Conservation (phyloP, 805 yeast species). For the Zygotorulaspora chibaensis region DNA sequence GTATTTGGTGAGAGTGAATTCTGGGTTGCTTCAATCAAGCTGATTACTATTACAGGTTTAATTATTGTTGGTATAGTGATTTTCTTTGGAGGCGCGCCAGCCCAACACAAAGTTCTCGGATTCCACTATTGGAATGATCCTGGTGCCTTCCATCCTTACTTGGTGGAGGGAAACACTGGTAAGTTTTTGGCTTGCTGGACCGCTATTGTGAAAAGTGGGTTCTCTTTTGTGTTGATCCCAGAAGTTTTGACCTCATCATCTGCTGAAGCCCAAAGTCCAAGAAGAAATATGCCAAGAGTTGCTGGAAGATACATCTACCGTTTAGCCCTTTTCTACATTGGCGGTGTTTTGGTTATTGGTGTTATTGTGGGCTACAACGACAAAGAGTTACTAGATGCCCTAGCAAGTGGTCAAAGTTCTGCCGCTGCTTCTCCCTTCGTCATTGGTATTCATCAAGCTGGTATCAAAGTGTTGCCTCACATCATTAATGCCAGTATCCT, state of each 20-base stretch:
- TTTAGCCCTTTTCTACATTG: conserved; percentile 49
- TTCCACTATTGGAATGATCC: conserved; percentile 59
- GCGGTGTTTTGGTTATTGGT: conserved; percentile 51
- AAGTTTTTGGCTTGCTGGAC: conserved; percentile 50
- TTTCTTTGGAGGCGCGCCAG: conserved; percentile 65
- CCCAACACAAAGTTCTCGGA: conserved; percentile 44
- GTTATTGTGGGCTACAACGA: conserved; percentile 45
- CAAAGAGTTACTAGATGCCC: conserved; percentile 32
- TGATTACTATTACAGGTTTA: conserved; percentile 58
- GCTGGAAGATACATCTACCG: conserved; percentile 50
- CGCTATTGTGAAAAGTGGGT: conserved; percentile 32
- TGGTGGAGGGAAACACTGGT: conserved; percentile 40
- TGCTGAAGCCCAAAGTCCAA: conserved; percentile 45
- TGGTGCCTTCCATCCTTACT: conserved; percentile 41
- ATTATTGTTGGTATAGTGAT: conserved; percentile 53
- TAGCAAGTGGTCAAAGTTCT: conserved; percentile 35
- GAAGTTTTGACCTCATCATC: conserved; percentile 31
- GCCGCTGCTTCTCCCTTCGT: conserved; percentile 44
- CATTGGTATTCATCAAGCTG: conserved; percentile 49
- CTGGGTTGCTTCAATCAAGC: conserved; percentile 65
- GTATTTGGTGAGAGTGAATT: conserved; percentile 51
- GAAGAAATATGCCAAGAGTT: conserved; percentile 46
- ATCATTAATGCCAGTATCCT: conserved; percentile 57
- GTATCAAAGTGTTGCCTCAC: conserved; percentile 64
- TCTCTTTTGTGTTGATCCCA: conserved; percentile 6